Conservation (phyloP, 108 stramenopile species). For the Nitzschia sp. region DNA sequence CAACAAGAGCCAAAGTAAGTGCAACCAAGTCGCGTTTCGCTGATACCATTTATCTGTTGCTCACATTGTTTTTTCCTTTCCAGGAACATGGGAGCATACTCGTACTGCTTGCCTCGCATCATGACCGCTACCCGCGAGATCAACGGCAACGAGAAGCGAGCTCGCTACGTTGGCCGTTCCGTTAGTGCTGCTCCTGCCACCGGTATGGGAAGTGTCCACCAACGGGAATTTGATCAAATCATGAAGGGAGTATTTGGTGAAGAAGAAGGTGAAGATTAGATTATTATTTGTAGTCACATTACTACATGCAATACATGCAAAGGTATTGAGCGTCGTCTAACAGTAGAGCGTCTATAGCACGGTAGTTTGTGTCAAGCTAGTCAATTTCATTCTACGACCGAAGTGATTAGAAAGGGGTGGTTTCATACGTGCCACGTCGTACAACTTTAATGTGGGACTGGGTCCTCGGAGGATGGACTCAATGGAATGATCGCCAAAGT, state of each 20-base stretch:
- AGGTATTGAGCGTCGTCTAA: too few species aligned
- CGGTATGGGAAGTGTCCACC: conserved; percentile 89
- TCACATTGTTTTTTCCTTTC: conserved; percentile 31
- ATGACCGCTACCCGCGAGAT: conserved; percentile 94
- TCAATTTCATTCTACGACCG: too few species aligned
- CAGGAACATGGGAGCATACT: conserved; percentile 97
- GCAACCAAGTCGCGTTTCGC: neutral
- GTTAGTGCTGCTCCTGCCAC: conserved; percentile 96
- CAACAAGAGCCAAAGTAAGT: conserved; percentile 93
- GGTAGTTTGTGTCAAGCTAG: too few species aligned
- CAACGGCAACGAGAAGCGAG: conserved; percentile 85
- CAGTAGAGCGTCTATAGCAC: too few species aligned
- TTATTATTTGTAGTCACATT: too few species aligned
- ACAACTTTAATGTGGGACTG: too few species aligned
- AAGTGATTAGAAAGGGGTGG: too few species aligned
- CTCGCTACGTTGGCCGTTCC: conserved; percentile 91
- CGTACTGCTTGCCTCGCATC: conserved; percentile 86
- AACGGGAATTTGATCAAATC: conserved; percentile 81
- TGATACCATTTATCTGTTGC: neutral
- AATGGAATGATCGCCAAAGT: too few species aligned
- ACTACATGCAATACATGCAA: too few species aligned
- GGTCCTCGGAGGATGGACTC: too few species aligned
- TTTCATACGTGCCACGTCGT: too few species aligned
- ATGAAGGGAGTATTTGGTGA: conserved; percentile 82
- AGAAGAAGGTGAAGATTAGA: neutral